These are phyloP conservation scores for Candida pseudofarinosa DNA, from an alignment of 805 yeast species.

Conservation along the genomic window DNA sequence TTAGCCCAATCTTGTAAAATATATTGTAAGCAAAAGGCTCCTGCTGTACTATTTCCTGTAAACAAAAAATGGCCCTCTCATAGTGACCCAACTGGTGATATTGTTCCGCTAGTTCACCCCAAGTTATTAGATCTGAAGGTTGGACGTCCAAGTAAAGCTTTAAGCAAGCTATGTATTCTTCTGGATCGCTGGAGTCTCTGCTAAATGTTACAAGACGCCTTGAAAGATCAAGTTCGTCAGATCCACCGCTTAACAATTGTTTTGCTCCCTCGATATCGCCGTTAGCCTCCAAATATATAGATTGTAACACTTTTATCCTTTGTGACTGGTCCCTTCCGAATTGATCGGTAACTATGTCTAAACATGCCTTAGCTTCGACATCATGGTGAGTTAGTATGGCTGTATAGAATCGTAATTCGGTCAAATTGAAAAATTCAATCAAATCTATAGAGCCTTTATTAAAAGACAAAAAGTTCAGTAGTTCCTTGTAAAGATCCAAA, in stretches of 20 bases:
- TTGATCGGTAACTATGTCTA: slow-evolving; percentile 64
- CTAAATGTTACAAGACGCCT: slow-evolving; percentile 35
- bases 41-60: slow-evolving; percentile 65
- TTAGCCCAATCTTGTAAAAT: slow-evolving; percentile 56
- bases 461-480: slow-evolving; percentile 29
- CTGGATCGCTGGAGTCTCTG: slow-evolving; percentile 17
- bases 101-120: slow-evolving; percentile 73
- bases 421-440: slow-evolving; percentile 49
- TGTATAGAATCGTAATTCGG: slow-evolving; percentile 71
- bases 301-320: slow-evolving; percentile 51
- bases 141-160: slow-evolving; percentile 52
- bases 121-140: slow-evolving; percentile 73
- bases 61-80: slow-evolving; percentile 61
- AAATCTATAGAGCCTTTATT: slow-evolving; percentile 33
- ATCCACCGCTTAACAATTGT: slow-evolving; percentile 21
- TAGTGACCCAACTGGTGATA: slow-evolving; percentile 60
- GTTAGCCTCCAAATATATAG: slow-evolving; percentile 55
- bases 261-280: slow-evolving; percentile 31
- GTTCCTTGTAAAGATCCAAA: slow-evolving; percentile 34
- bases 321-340: slow-evolving; percentile 52
- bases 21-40: slow-evolving; percentile 68
- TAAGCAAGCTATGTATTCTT: slow-evolving; percentile 53
- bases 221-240: slow-evolving; percentile 34
- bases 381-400: slow-evolving; percentile 60
- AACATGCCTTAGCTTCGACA: slow-evolving; percentile 61